Evolutionary conservation across 2,329 filamentous ascomycete genomes (phyloP).

Genomic region (Aspergillus hortae): DNA sequence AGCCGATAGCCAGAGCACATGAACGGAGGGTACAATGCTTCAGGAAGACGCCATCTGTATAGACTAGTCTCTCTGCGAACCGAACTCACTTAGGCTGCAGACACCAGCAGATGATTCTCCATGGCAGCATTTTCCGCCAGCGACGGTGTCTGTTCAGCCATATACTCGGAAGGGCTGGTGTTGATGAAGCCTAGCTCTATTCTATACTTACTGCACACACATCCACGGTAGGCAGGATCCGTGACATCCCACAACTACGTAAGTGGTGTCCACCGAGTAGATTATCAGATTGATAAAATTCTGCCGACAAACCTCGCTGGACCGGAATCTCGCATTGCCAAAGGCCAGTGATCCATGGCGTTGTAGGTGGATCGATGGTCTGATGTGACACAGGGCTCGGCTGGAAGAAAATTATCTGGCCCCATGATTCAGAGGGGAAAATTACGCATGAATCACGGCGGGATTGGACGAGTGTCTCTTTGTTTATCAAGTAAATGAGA

Average conservation of each 20-base stretch:
- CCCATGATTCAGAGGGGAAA: too few relatives aligned
- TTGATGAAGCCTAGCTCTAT: too few relatives aligned
- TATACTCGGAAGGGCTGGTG: too few relatives aligned
- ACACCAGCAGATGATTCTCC: background rate
- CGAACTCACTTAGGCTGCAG: too few relatives aligned
- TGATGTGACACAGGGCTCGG: background rate
- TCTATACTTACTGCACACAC: too few relatives aligned
- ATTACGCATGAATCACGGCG: too few relatives aligned
- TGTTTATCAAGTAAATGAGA: too few relatives aligned
- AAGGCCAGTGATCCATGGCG: background rate
- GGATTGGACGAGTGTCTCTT: too few relatives aligned
- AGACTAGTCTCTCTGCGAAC: too few relatives aligned
- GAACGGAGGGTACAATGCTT: background rate
- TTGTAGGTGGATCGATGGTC: background rate
- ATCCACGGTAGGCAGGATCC: too few relatives aligned
- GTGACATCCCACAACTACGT: background rate
- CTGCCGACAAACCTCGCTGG: background rate
- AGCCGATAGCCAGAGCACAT: background rate
- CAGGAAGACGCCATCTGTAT: background rate
- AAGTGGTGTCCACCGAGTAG: background rate
- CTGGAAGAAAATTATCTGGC: background rate
- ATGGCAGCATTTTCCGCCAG: background rate
- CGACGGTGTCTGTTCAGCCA: too few relatives aligned
- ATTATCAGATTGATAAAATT: constrained; percentile 6
- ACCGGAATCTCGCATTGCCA: background rate